These are phyloP conservation scores for Aspergillus indologenus DNA, from an alignment of 495 filamentous ascomycete genomes.

Conservation along the genomic window DNA sequence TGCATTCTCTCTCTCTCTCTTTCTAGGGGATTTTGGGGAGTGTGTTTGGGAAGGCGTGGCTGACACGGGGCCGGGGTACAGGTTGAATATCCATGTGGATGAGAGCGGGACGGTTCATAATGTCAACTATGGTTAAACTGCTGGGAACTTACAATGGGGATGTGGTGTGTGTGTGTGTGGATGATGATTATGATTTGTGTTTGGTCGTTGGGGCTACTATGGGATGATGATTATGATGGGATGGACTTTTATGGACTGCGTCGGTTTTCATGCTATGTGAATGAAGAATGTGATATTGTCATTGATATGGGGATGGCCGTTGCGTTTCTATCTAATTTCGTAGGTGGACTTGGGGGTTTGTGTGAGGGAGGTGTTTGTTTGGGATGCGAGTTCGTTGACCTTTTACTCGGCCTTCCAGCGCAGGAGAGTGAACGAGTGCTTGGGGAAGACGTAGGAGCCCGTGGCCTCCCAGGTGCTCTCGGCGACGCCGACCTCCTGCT, in stretches of 20 bases:
- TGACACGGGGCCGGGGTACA: too few relatives aligned
- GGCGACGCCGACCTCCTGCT: conserved; percentile 56
- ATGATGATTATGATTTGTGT: conserved; percentile 1
- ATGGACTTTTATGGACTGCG: too few relatives aligned
- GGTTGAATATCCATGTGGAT: conserved; percentile 70
- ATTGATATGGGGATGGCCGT: conserved; percentile 2
- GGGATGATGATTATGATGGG: too few relatives aligned
- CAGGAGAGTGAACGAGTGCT: conserved; percentile 63
- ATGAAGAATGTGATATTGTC: background rate
- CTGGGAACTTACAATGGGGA: background rate
- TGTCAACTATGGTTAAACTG: conserved; percentile 49
- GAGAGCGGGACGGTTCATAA: conserved; percentile 72
- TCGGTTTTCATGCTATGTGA: background rate
- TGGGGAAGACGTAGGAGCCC: conserved; percentile 58
- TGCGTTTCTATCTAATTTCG: background rate
- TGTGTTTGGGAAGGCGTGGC: too few relatives aligned
- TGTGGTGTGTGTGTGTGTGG: too few relatives aligned
- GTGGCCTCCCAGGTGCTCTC: conserved; percentile 61
- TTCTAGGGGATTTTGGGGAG: too few relatives aligned
- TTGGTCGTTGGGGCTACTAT: too few relatives aligned
- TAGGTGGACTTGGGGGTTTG: background rate
- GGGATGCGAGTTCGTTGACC: too few relatives aligned
- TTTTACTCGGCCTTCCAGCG: conserved; percentile 55
- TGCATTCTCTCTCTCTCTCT: background rate
- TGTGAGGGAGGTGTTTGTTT: background rate